Conservation (phyloP, 805 yeast genomes). For the Danielia reshetovae region DNA sequence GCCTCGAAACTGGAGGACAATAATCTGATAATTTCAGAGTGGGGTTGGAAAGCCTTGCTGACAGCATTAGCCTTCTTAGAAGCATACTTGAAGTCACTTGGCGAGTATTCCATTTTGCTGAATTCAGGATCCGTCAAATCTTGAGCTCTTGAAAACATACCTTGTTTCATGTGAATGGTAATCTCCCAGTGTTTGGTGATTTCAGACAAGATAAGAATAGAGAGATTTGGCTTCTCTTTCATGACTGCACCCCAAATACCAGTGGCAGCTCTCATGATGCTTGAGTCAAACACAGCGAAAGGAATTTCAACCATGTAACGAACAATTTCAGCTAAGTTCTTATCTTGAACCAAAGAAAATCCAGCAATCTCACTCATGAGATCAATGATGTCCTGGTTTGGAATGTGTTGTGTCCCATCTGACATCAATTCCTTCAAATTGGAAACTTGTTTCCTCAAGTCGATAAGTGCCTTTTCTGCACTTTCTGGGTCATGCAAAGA, state of each 20-base stretch:
- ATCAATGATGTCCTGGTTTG: slow-evolving; percentile 29
- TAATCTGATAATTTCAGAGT: slow-evolving; percentile 61
- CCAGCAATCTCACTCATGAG: slow-evolving; percentile 46
- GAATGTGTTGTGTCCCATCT: slow-evolving; percentile 9
- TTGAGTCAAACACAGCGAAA: slow-evolving; percentile 58
- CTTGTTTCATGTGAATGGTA: slow-evolving; percentile 54
- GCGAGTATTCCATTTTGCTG: slow-evolving; percentile 81
- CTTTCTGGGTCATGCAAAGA: slow-evolving; percentile 26
- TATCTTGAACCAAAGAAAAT: slow-evolving; percentile 26
- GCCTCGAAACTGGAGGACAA: slow-evolving; percentile 79
- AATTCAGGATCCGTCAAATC: slow-evolving; percentile 62
- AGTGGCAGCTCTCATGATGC: slow-evolving; percentile 59
- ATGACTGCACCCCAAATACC: slow-evolving; percentile 79
- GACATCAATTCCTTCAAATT: slow-evolving; percentile 11
- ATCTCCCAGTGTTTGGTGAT: slow-evolving; percentile 66
- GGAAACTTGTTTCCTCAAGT: slow-evolving; percentile 24
- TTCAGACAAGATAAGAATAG: slow-evolving; percentile 62
- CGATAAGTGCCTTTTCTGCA: slow-evolving; percentile 24
- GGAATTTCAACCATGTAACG: slow-evolving; percentile 64
- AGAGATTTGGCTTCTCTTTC: slow-evolving; percentile 57
- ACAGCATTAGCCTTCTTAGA: slow-evolving; percentile 50
- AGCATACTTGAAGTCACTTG: slow-evolving; percentile 63
- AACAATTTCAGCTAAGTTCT: slow-evolving; percentile 44
- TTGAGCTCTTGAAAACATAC: slow-evolving; percentile 55
- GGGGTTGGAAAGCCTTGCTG: slow-evolving; percentile 57